A percentile compares a stretch with the other conserved stretches of the same genome.
phyloP scores from a whole-genome alignment of 2,329 filamentous ascomycete species.

The Xylariaceae sp. region DNA sequence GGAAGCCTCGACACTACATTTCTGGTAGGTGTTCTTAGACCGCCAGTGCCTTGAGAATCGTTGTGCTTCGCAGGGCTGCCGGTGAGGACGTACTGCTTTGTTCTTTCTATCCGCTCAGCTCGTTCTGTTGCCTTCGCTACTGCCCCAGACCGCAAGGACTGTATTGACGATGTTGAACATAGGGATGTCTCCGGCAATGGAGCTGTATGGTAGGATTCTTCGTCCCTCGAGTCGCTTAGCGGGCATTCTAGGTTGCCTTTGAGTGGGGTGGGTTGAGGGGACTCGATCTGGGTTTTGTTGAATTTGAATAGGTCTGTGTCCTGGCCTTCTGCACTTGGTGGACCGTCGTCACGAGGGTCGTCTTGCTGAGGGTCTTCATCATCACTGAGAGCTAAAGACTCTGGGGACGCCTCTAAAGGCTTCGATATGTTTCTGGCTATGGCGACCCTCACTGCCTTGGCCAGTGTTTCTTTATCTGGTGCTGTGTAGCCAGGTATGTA shows the following conservation, averaged over 20 bases:
- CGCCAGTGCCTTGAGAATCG: background rate
- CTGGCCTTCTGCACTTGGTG: background rate
- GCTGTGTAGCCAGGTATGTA: conserved; percentile 22
- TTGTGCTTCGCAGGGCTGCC: conserved; percentile 1
- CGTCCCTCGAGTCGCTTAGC: background rate
- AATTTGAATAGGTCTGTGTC: background rate
- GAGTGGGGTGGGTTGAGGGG: background rate
- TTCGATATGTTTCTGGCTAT: background rate
- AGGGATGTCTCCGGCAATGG: background rate
- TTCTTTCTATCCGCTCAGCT: conserved; percentile 12
- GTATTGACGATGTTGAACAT: background rate
- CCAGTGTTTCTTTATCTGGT: conserved; percentile 21
- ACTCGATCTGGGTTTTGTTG: background rate
- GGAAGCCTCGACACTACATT: background rate
- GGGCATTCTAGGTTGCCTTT: background rate
- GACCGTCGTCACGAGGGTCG: background rate
- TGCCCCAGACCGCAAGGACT: background rate
- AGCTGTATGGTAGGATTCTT: background rate
- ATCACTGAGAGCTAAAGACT: background rate
- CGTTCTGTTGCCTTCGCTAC: conserved; percentile 3
- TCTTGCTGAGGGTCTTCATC: background rate
- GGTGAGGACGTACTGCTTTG: conserved; percentile 18
- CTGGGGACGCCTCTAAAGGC: background rate
- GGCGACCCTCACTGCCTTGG: conserved; percentile 18
- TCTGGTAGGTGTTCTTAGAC: background rate